Percentiles rank a stretch among this genome's conserved stretches.
These are phyloP conservation scores for Thermothelomyces thermophilus DNA, from an alignment of 2,329 filamentous ascomycete genomes.

Conservation along the genomic window DNA sequence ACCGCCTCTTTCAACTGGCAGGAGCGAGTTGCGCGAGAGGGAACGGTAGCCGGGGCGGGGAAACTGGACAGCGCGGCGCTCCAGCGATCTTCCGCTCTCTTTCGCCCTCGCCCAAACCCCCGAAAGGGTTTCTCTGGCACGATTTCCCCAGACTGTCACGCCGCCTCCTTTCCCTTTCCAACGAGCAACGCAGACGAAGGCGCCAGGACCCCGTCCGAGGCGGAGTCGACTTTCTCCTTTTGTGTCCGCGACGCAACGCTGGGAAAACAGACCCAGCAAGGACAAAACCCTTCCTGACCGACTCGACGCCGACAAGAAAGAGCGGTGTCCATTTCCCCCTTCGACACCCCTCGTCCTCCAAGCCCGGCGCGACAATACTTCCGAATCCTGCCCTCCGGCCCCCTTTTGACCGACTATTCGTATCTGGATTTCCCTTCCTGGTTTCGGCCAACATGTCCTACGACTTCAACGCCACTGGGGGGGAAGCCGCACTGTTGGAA, in stretches of 20 bases:
- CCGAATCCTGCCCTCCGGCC: slow-evolving; percentile 34
- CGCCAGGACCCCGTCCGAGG: slow-evolving; percentile 4
- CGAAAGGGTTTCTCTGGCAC: slow-evolving; percentile 11
- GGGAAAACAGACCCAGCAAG: slow-evolving; percentile 14
- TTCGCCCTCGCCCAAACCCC: slow-evolving; percentile 7
- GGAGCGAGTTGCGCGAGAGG: slow-evolving; percentile 20
- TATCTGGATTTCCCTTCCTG: slow-evolving; percentile 26
- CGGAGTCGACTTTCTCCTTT: slow-evolving; percentile 3
- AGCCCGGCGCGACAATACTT: slow-evolving; percentile 38
- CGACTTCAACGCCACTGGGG: slow-evolving; percentile 52
- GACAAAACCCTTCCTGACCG: slow-evolving; percentile 32
- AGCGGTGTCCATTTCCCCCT: slow-evolving; percentile 36
- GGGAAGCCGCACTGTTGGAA: slow-evolving; percentile 53
- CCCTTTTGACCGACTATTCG: slow-evolving; percentile 31
- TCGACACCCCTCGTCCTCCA: slow-evolving; percentile 8
- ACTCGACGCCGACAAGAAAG: slow-evolving; percentile 31
- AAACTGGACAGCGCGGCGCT: slow-evolving; percentile 1
- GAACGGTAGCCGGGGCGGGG: slow-evolving; percentile 11
- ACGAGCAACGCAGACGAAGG: slow-evolving; percentile 7
- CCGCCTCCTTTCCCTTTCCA: slow-evolving; percentile 7
- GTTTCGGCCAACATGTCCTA: slow-evolving; percentile 46
- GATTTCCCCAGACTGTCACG: slow-evolving; percentile 13
- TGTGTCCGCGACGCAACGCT: slow-evolving; percentile 1
- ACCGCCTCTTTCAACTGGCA: slow-evolving; percentile 28
- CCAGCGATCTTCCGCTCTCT: slow-evolving; percentile 13